Evolutionary conservation across 2,329 filamentous ascomycete genomes (phyloP), one percentile per base, ranked within the genome.

Genomic region (Exophiala dermatitidis): DNA sequence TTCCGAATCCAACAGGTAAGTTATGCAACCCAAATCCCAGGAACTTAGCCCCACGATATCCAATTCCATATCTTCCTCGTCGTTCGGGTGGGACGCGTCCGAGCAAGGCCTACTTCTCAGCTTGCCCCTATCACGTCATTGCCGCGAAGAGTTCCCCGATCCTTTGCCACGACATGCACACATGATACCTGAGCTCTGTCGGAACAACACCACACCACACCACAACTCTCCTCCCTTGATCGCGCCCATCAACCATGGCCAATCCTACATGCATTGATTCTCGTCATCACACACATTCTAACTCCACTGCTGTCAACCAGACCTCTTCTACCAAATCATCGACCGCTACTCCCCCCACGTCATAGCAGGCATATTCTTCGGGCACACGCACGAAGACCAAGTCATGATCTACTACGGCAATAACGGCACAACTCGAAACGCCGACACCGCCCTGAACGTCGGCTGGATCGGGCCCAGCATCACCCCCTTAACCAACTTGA

Each of bases 341-440:
- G 76, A 77, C 52, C 73, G 77, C 8, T 80, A 78, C 63, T 75
- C 72, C 1, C 76, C 77, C 0, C 76, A 79, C 52, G 76, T 79
- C 6, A 78, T 80, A 51, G 76, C 77, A 1, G 76, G 75, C 50
- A 66, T 77, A 29, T 79, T 80, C 67, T 80, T 74, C 57, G 77
- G 77, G 4, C 77, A 80, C 55, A 79, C 74, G 0, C 77, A 79
- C 55, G 76, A 80, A 60, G 77, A 80, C 57, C 71, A 79, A 56
- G 65, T 77, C 38, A 74, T 77, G 68, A 71, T 80, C 29, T 80
- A 76, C 66, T 80, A 79, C 57, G 67, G 75, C 55, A 74, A 78
- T 61, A 77, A 77, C 49, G 76, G 72, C 32, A 78, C 76, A 0
- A 60, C 69, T 0, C 70, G 66, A 38, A 67, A 67, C 42, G 61